Evolutionary conservation across 139 green algal species (phyloP).

Genomic region (Deuterostichococcus epilithicus): DNA sequence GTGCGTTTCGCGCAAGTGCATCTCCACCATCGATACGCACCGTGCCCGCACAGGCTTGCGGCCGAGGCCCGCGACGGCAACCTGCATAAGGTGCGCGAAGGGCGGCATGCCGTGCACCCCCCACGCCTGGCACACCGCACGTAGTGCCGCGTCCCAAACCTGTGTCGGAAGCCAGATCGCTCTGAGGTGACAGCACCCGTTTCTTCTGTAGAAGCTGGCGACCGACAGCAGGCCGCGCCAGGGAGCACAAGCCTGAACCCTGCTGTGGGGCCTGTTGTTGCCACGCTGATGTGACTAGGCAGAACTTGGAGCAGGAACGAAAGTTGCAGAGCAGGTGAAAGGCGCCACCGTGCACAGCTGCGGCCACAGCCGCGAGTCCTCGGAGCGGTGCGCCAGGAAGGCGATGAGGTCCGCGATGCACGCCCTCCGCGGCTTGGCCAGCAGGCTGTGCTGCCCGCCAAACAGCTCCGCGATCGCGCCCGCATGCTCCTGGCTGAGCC

Average conservation of each 20-base stretch:
- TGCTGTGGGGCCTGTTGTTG: too few species aligned
- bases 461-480: conserved; percentile 44
- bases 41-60: conserved; percentile 58
- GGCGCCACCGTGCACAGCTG: conserved; percentile 28
- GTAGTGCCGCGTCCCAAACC: conserved; percentile 38
- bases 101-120: conserved; percentile 7
- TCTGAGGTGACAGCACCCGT: too few species aligned
- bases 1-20: conserved; percentile 14
- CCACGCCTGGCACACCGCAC: not conserved
- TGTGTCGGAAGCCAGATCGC: too few species aligned
- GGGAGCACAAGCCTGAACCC: too few species aligned
- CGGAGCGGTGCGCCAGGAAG: conserved; percentile 42
- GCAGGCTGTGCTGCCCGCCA: conserved; percentile 24
- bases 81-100: conserved; percentile 56
- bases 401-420: conserved; percentile 44
- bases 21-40: conserved; percentile 34
- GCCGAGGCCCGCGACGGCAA: conserved; percentile 39
- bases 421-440: conserved; percentile 33
- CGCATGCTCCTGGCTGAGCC: conserved; percentile 39
- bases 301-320: not conserved
- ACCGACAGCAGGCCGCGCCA: too few species aligned
- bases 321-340: not conserved
- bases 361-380: conserved; percentile 35
- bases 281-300: too few species aligned
- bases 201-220: too few species aligned